Evolutionary conservation across 2,329 filamentous ascomycete genomes (phyloP).

Genomic region (Metarhizium sp.): DNA sequence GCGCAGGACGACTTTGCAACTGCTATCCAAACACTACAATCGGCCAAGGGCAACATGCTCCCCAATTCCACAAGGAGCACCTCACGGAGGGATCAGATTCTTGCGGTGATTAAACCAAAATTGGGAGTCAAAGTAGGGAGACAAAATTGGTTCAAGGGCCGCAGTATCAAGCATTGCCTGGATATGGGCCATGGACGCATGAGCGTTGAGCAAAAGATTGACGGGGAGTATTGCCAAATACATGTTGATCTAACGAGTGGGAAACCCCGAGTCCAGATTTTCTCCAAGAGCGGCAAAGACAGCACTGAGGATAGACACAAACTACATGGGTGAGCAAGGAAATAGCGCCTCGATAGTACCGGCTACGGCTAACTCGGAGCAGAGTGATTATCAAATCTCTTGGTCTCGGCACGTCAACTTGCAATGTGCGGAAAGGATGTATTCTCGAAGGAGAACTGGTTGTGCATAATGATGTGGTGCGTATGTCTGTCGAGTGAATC

Average conservation of each 20-base stretch:
- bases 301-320: constrained; percentile 61
- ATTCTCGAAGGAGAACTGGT: constrained; percentile 80
- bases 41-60: constrained; percentile 11
- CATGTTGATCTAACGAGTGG: constrained; percentile 60
- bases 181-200: constrained; percentile 52
- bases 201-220: constrained; percentile 74
- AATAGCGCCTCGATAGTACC: not conserved
- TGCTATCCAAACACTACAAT: constrained; percentile 46
- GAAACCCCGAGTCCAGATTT: constrained; percentile 59
- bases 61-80: constrained; percentile 10
- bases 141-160: constrained; percentile 54
- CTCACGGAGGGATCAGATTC: constrained; percentile 10
- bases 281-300: constrained; percentile 87
- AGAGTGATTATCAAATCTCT: constrained; percentile 56
- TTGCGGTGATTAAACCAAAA: constrained; percentile 36
- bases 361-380: constrained; percentile 7
- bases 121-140: constrained; percentile 56
- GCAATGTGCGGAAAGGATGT: constrained; percentile 53
- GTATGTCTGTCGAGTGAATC: constrained; percentile 2
- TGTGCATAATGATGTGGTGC: constrained; percentile 59
- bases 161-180: constrained; percentile 66
- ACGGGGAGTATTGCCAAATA: constrained; percentile 85
- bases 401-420: constrained; percentile 46
- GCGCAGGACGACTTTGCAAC: constrained; percentile 59
- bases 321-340: constrained; percentile 41